Percentiles rank a stretch among this genome's conserved stretches.
These are phyloP conservation scores for Diaporthe citrichinensis DNA, from an alignment of 2,329 filamentous ascomycete species.

Conservation along the genomic window DNA sequence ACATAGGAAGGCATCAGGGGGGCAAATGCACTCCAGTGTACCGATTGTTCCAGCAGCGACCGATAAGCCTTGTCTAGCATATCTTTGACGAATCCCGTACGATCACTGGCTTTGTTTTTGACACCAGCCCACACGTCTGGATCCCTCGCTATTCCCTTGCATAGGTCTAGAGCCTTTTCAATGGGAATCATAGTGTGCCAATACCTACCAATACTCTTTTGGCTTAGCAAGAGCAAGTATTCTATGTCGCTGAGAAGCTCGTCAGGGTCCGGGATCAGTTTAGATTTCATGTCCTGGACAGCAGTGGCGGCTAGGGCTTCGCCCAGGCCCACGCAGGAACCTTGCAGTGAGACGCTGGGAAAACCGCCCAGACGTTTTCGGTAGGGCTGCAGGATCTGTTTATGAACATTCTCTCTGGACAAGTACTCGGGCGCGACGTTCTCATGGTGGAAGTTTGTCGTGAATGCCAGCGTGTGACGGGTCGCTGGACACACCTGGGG, in stretches of 20 bases:
- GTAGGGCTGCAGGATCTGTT: neutral
- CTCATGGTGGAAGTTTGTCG: neutral
- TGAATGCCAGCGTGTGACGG: neutral
- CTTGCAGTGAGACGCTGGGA: neutral
- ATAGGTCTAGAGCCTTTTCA: neutral
- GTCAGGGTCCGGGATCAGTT: neutral
- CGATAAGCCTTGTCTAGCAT: neutral
- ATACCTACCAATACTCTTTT: too few relatives aligned
- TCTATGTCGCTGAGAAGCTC: neutral
- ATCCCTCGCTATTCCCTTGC: too few relatives aligned
- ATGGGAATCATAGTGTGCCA: neutral
- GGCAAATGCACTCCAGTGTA: neutral
- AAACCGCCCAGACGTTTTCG: neutral
- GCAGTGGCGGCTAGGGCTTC: neutral
- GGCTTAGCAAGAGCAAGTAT: neutral
- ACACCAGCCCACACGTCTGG: too few relatives aligned
- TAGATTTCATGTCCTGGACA: neutral
- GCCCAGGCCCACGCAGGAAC: neutral
- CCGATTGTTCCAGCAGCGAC: neutral
- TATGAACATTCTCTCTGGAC: neutral
- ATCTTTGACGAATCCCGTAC: neutral
- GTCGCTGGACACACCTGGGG: neutral
- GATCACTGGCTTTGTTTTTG: neutral
- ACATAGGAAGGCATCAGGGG: neutral
- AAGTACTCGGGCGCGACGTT: neutral